phyloP scores from a whole-genome alignment of 768 basidiomycete species.

The Serpula lacrymans region DNA sequence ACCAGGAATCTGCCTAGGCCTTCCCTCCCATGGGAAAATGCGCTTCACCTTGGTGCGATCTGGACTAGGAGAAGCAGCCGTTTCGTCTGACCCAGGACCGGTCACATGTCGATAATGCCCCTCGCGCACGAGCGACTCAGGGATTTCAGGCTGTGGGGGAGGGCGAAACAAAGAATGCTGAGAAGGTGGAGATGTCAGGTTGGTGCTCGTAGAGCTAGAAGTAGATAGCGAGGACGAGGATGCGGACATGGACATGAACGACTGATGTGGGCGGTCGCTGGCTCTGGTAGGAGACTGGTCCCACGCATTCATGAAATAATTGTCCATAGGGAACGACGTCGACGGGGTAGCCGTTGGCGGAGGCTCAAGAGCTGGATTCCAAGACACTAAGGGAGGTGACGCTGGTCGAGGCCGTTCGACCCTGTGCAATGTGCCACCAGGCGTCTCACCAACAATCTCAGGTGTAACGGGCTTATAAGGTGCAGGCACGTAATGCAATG shows the following conservation, averaged over 20 bases:
- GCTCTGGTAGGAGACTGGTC: constrained; percentile 53
- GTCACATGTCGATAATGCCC: constrained; percentile 70
- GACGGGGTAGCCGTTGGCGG: constrained; percentile 64
- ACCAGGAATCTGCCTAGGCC: constrained; percentile 59
- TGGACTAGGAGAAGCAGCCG: constrained; percentile 50
- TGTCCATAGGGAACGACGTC: constrained; percentile 62
- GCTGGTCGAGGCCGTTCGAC: constrained; percentile 38
- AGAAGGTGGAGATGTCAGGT: constrained; percentile 10
- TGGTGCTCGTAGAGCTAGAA: constrained; percentile 16
- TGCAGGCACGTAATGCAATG: constrained; percentile 17
- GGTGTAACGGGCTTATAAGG: constrained; percentile 17
- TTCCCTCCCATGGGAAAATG: constrained; percentile 95
- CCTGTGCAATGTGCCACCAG: too few species aligned
- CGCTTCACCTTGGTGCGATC: constrained; percentile 69
- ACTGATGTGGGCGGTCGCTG: constrained; percentile 31
- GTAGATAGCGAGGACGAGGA: constrained; percentile 20
- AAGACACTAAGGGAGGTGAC: constrained; percentile 66
- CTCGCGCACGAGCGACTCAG: constrained; percentile 62
- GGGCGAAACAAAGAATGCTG: constrained; percentile 53
- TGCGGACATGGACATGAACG: constrained; percentile 38
- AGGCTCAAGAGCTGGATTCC: constrained; percentile 79
- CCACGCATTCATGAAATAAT: constrained; percentile 86
- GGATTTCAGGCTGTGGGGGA: constrained; percentile 58
- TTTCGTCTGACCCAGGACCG: constrained; percentile 42
- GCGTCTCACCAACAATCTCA: too few species aligned